Percentiles rank a stretch among this genome's conserved stretches.
Evolutionary conservation across 2,329 filamentous ascomycete species (phyloP).

Genomic region (Fusarium sterilihyphosum): DNA sequence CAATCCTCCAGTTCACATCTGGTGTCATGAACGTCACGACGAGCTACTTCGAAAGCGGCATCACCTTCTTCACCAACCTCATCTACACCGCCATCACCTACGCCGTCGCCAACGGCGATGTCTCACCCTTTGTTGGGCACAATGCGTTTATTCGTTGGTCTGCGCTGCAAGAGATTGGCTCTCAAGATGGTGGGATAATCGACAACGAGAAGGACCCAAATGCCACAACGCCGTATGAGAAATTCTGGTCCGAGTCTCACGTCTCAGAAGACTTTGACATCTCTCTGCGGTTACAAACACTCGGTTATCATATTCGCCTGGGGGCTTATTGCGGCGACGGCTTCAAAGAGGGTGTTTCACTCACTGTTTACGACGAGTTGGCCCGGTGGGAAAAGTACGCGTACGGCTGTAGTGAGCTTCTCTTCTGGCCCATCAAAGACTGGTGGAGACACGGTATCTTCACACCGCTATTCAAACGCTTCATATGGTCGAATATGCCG

Average conservation of each 20-base stretch:
- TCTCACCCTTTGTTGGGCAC: conserved; percentile 80
- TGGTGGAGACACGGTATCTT: neutral
- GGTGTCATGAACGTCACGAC: conserved; percentile 80
- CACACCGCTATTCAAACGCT: neutral
- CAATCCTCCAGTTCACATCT: conserved; percentile 76
- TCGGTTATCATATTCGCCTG: conserved; percentile 74
- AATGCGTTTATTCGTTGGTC: conserved; percentile 78
- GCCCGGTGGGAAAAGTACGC: conserved; percentile 79
- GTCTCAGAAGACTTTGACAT: conserved; percentile 78
- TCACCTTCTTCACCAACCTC: conserved; percentile 71
- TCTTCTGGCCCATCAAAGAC: conserved; percentile 71
- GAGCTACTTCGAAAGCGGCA: conserved; percentile 76
- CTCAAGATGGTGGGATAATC: conserved; percentile 53
- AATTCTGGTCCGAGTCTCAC: conserved; percentile 79
- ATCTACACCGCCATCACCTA: conserved; percentile 79
- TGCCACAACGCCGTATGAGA: conserved; percentile 35
- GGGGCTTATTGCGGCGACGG: conserved; percentile 74
- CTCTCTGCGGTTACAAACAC: conserved; percentile 75
- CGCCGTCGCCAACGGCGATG: conserved; percentile 75
- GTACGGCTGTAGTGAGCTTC: conserved; percentile 75
- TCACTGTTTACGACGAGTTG: conserved; percentile 78
- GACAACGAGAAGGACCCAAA: neutral
- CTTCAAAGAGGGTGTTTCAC: conserved; percentile 78
- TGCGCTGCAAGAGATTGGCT: conserved; percentile 19
- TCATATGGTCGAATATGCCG: neutral